Base-by-base conservation (phyloP, 2,329 filamentous ascomycete species). In the Diplocarpon mali region DNA sequence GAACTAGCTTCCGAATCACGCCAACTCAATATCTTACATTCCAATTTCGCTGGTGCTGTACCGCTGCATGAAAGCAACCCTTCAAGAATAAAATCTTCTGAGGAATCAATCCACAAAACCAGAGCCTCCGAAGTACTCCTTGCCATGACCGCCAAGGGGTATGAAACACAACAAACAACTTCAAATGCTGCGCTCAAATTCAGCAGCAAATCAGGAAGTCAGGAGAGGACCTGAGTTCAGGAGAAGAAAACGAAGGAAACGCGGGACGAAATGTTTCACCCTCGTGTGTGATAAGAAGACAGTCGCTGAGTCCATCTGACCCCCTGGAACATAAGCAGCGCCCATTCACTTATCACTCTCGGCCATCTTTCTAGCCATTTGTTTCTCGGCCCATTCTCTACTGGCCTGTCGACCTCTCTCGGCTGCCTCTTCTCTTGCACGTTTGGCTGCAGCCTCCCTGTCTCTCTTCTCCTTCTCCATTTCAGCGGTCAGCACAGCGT, bases 321-420 rank as follows among this genome's bases (percentile, higher is more conserved):
- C 55, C 29, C 53, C 55, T 12, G 54, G 54, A 24, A 53, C 54
- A 47, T 55, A 56, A 8, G 51, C 54, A 51, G 52, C 47, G 28
- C 41, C 42, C 45, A 57, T 39, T 10, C 53, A 53, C 39, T 54
- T 55, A 10, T 58, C 55, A 34, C 46, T 43, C 27, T 53, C 52
- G 35, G 47, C 40, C 37, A 51, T 30, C 41, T 54, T 61, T 43
- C 49, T 60, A 4, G 49, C 49, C 45, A 52, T 52, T 57, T 74
- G 72, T 62, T 71, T 77, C 57, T 78, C 75, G 10, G 76, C 76
- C 76, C 77, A 80, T 53, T 78, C 73, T 29, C 76, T 69, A 52
- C 75, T 75, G 47, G 73, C 68, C 57, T 69, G 66, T 43, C 77
- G 69, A 43, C 75, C 76, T 55, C 73, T 68, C 60, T 81, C 76